Percentiles rank a stretch among this genome's conserved stretches.
Evolutionary conservation across 345 rosid species (phyloP).

Genomic region (Laguncularia racemosa): DNA sequence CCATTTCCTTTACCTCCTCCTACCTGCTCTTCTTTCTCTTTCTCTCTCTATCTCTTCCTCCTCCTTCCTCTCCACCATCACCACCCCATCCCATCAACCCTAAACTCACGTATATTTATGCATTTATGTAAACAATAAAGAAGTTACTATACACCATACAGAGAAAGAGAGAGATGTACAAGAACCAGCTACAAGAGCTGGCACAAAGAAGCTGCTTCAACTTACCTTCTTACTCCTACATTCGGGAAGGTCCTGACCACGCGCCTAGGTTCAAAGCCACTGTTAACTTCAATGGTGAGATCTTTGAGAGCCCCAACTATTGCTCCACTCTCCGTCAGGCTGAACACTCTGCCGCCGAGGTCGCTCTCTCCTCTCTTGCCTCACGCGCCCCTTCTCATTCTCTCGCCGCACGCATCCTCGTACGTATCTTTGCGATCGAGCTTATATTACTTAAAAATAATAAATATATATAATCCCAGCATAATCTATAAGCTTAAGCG

Average conservation of each 20-base stretch:
- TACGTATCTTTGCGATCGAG: slow-evolving; percentile 15
- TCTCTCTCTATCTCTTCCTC: not conserved
- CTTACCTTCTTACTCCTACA: slow-evolving; percentile 85
- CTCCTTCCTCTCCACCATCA: too few relatives aligned
- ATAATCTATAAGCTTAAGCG: too few relatives aligned
- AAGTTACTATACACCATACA: not conserved
- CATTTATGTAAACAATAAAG: too few relatives aligned
- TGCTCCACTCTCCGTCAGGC: slow-evolving; percentile 99
- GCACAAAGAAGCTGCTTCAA: slow-evolving; percentile 99
- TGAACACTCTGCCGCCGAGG: slow-evolving; percentile 99
- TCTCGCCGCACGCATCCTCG: slow-evolving; percentile 96
- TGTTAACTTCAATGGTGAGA: slow-evolving; percentile 98
- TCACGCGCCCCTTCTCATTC: slow-evolving; percentile 92
- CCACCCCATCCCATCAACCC: too few relatives aligned
- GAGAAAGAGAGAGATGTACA: slow-evolving; percentile 54
- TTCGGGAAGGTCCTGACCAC: slow-evolving; percentile 99
- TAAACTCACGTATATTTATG: too few relatives aligned
- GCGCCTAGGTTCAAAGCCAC: slow-evolving; percentile 96
- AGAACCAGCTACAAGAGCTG: slow-evolving; percentile 99
- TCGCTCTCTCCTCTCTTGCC: slow-evolving; percentile 87
- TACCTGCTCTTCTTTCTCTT: not conserved
- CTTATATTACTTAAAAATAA: too few relatives aligned
- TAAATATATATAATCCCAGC: too few relatives aligned
- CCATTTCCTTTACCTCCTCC: not conserved
- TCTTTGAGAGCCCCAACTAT: slow-evolving; percentile 87